Base-by-base conservation (phyloP, 208 protist genomes). In the Leishmania major region DNA sequence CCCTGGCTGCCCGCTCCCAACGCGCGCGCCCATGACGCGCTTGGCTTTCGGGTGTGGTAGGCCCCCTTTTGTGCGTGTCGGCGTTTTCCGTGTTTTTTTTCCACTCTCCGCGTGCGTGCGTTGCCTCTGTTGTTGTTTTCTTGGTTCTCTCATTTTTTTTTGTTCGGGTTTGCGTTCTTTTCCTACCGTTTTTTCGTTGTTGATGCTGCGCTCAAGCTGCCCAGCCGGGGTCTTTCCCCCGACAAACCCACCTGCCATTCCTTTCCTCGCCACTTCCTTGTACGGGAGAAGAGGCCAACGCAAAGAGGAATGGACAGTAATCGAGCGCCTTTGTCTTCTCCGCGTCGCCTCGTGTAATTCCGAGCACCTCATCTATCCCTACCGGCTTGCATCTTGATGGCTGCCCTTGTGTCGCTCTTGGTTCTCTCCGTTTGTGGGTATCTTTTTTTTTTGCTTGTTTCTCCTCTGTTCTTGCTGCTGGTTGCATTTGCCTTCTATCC, bases 1-100 rank as follows among this genome's bases (percentile, higher is more conserved):
- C 67, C 81, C 55, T 70, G 49, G 77, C 70, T 83, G 19, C 77
- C 82, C 83, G 37, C 15, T 45, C 28, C 59, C 11, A 64, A 15
- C 62, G 78, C 57, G 25, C 6, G 51, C 31, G 2, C 45, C 75
- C n/a, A 64, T 43, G 8, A 53, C 64, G 7, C 79, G 51, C 67
- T 66, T 73, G 81, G 66, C 15, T 77, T 62, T 78, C 51, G 49
- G 25, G n/a, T n/a, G 47, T 71, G 15, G 51, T 55, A 51, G 51
- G 4, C 28, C 15, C 59, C 45, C 37, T 75, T 75, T n/a, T 35
- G 40, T 47, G 8, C n/a, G 37, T 59, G 49, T n/a, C 31, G 22
- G 17, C 17, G 8, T 5, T 75, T 6, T 75, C 31, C 19, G 25
- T 40, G 25, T 75, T 22, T 71, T 37, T 37, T 40, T 5, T 71